These are phyloP conservation scores for Hortiboletus campestris DNA, from an alignment of 768 basidiomycete genomes.

Conservation along the genomic window DNA sequence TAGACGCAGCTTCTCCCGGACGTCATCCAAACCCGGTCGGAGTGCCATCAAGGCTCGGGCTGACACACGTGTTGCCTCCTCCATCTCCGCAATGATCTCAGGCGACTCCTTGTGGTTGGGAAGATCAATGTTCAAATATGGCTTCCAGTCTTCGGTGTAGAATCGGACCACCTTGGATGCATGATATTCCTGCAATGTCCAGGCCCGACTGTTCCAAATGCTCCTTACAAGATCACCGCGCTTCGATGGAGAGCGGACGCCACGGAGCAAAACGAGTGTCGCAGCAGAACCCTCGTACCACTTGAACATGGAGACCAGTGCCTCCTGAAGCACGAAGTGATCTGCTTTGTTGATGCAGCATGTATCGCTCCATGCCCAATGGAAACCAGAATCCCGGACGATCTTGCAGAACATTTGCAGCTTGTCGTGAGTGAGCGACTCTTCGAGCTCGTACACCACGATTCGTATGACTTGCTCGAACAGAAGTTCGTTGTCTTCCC, in stretches of 20 bases:
- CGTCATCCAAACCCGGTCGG: not conserved
- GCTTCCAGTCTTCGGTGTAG: not conserved
- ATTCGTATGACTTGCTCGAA: not conserved
- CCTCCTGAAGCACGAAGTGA: not conserved
- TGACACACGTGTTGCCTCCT: not conserved
- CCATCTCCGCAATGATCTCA: conserved; percentile 4
- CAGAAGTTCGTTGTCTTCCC: conserved; percentile 4
- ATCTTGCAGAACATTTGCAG: conserved; percentile 4
- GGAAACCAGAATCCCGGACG: not conserved
- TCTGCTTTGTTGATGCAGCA: conserved; percentile 8
- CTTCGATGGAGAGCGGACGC: not conserved
- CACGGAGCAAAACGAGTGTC: conserved; percentile 4
- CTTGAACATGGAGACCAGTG: conserved; percentile 6
- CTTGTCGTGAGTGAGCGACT: not conserved
- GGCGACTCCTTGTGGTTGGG: conserved; percentile 6
- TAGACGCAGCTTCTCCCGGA: not conserved
- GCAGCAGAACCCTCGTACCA: conserved; percentile 4
- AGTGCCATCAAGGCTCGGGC: not conserved
- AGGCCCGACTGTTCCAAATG: conserved; percentile 5
- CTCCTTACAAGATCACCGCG: not conserved
- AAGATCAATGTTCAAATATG: not conserved
- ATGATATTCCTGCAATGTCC: conserved; percentile 8
- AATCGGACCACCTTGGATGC: conserved; percentile 6
- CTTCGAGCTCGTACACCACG: not conserved
- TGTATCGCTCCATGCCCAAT: conserved; percentile 10